Evolutionary conservation across 768 basidiomycete species (phyloP), one percentile per base, ranked within the genome.

Genomic region (Boletus pseudo-olivaceus): DNA sequence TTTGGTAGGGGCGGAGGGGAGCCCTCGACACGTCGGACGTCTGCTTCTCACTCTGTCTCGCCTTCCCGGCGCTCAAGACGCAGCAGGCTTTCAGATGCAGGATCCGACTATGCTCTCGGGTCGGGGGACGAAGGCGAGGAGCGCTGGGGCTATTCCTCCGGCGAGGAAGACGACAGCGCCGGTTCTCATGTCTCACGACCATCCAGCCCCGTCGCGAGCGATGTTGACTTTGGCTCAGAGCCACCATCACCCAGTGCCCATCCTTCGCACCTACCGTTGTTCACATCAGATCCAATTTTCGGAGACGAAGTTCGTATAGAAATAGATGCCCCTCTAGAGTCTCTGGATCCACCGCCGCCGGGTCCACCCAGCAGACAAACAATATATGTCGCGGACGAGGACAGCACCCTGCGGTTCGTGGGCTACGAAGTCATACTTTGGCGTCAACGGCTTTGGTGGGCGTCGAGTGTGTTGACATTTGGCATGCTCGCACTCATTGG

Each of bases 121-220:
- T 75, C 73, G 11, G 84, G 79, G 4, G 80, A 81, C 27, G 82
- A 83, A 37, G 78, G 74, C 54, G 82, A 84, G 41, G 89, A 92
- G 59, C 80, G 90, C n/a, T 94, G 92, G 92, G 92, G 92, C 5
- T 94, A 93, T 70, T 84, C 87, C n/a, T 93, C 92, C 4, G 89
- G 82, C 23, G 92, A 94, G 64, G 89, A 81, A 54, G 80, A 87
- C 62, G 82, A 83, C 23, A 76, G 75, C 20, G 76, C 33, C 14
- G 68, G 49, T 14, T 70, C 70, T 30, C 39, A 52, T 20, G 30
- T 32, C 17, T 66, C 68, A 15, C 60, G 23, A n/a, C 14, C 56
- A 27, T 57, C 68, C 17, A 63, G 58, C 39, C 58, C 58, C 23
- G 23, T 79, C 29, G 72, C 77, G 29, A 82, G 78, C 23, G 87